These are phyloP conservation scores for Pittosporum tobira DNA, from an alignment of 129 eudicot species.

Conservation along the genomic window DNA sequence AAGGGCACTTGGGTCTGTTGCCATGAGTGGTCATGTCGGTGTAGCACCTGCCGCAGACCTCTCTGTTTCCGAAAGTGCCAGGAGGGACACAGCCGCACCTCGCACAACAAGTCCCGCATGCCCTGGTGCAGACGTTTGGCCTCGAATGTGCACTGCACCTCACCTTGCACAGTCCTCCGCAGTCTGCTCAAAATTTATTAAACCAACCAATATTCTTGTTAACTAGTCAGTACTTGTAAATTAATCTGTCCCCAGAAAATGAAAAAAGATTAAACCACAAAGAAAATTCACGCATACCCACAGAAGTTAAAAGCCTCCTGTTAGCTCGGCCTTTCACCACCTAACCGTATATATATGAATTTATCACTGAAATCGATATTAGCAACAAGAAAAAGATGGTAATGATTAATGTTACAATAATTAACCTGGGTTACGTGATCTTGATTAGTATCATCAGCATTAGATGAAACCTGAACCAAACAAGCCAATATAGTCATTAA, in stretches of 20 bases:
- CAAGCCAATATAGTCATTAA: too few relatives aligned
- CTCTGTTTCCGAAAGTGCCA: slow-evolving; percentile 66
- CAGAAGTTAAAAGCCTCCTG: slow-evolving; percentile 39
- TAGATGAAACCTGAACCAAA: slow-evolving; percentile 42
- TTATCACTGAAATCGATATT: background rate
- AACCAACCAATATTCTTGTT: background rate
- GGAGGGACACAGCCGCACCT: slow-evolving; percentile 87
- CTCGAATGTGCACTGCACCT: slow-evolving; percentile 64
- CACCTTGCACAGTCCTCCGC: slow-evolving; percentile 34
- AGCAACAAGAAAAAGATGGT: background rate
- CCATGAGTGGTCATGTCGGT: slow-evolving; percentile 85
- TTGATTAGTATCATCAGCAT: slow-evolving; percentile 19
- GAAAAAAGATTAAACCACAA: too few relatives aligned
- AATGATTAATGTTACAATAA: background rate
- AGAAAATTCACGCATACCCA: slow-evolving; percentile 30
- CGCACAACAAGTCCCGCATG: slow-evolving; percentile 71
- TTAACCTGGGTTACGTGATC: slow-evolving; percentile 35
- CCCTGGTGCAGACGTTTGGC: slow-evolving; percentile 67
- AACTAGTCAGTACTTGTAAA: too few relatives aligned
- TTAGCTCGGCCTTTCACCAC: slow-evolving; percentile 51
- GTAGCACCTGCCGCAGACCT: slow-evolving; percentile 65
- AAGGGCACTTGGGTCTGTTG: slow-evolving; percentile 64
- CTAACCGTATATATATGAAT: slow-evolving; percentile 26
- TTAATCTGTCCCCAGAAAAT: background rate
- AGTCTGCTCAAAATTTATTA: slow-evolving; percentile 28